A percentile compares a stretch with the other conserved stretches of the same genome.
phyloP scores from a whole-genome alignment of 192 early-diverging fungal species.

The Podila horticola region DNA sequence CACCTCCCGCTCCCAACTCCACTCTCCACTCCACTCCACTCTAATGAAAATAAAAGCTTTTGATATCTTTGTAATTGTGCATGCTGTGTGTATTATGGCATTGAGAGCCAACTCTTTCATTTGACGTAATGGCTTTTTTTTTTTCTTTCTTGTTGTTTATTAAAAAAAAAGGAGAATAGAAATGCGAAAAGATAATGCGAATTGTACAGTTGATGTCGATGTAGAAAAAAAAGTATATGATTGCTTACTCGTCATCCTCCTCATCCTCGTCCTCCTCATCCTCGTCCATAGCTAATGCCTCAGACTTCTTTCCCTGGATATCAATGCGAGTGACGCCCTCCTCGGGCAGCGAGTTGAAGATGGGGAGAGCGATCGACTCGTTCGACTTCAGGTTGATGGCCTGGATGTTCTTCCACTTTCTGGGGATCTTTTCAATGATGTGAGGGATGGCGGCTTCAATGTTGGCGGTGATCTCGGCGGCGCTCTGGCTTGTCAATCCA shows the following conservation, averaged over 20 bases:
- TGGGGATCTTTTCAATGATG: conserved; percentile 75
- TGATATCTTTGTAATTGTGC: no score
- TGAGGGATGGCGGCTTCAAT: conserved; percentile 68
- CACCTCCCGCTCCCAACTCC: no score
- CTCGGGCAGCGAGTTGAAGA: conserved; percentile 77
- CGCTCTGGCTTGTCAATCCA: conserved; percentile 69
- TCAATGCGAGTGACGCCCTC: conserved; percentile 42
- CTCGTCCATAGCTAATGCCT: conserved; percentile 13
- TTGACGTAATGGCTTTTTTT: background rate
- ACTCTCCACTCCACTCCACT: no score
- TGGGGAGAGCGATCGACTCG: conserved; percentile 82
- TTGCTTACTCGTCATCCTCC: conserved; percentile 40
- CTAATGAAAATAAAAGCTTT: no score
- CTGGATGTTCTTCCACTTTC: conserved; percentile 87
- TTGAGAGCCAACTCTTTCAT: background rate
- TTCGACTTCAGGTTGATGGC: conserved; percentile 87
- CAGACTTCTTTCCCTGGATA: conserved; percentile 18
- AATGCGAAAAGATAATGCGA: background rate
- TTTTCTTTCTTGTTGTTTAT: background rate
- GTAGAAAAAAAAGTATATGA: background rate
- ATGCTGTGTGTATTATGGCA: background rate
- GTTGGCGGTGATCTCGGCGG: conserved; percentile 79
- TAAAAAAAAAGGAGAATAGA: background rate
- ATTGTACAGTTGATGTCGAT: background rate
- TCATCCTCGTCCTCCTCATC: conserved; percentile 46